Evolutionary conservation across 139 green algal genomes (phyloP).

Genomic region (Picochlorum sp.): DNA sequence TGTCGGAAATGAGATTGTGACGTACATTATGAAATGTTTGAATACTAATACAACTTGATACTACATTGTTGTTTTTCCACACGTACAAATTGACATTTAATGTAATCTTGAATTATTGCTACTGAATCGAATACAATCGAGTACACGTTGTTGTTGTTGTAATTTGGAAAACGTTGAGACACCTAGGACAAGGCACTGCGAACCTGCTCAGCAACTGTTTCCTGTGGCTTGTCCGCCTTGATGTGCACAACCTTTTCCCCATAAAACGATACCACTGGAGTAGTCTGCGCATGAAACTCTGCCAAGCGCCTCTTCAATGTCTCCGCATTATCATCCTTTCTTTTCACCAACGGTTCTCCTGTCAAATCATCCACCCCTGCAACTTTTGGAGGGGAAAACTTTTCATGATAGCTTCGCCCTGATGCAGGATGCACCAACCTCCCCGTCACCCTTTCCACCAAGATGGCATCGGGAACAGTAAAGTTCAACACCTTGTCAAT

Average conservation of each 20-base stretch:
- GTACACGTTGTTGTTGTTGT: too few species aligned
- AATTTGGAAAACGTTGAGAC: background rate
- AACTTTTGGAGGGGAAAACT: slow-evolving; percentile 85
- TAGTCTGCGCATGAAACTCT: slow-evolving; percentile 88
- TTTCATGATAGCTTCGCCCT: slow-evolving; percentile 92
- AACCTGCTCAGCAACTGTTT: slow-evolving; percentile 54
- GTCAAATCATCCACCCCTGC: slow-evolving; percentile 69
- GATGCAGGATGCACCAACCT: slow-evolving; percentile 82
- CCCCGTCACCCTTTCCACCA: slow-evolving; percentile 88
- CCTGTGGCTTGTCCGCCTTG: slow-evolving; percentile 47
- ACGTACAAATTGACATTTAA: too few species aligned
- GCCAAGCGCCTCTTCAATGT: slow-evolving; percentile 82
- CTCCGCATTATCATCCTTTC: slow-evolving; percentile 98
- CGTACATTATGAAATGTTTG: slow-evolving; percentile 9
- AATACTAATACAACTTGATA: background rate
- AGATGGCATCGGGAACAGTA: slow-evolving; percentile 72
- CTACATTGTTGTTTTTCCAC: too few species aligned
- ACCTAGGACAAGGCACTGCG: slow-evolving; percentile 28
- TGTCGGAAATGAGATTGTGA: slow-evolving; percentile 54
- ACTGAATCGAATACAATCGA: too few species aligned
- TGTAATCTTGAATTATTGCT: too few species aligned
- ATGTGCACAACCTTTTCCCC: slow-evolving; percentile 45
- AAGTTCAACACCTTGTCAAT: slow-evolving; percentile 96
- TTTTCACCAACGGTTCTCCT: slow-evolving; percentile 86
- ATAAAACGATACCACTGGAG: slow-evolving; percentile 70